Conservation (phyloP, 169 alveolate genomes). For the Perkinsus chesapeaki region DNA sequence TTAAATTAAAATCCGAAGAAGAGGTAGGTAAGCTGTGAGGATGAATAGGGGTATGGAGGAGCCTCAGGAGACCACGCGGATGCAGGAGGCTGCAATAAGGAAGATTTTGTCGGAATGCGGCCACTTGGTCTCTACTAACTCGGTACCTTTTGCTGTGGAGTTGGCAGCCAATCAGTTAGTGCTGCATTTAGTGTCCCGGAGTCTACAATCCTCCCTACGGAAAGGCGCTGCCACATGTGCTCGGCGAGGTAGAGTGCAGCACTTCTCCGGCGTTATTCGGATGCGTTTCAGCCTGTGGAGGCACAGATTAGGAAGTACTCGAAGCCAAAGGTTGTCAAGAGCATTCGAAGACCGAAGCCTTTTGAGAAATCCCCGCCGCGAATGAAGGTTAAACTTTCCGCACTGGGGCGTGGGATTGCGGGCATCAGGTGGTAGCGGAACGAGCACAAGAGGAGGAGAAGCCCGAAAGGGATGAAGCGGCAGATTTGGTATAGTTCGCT, state of each 20-base stretch:
- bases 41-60: background rate
- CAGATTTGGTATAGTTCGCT: background rate
- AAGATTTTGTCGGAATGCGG: background rate
- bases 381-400: no score
- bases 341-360: background rate
- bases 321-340: background rate
- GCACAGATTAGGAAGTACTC: background rate
- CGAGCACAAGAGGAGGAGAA: background rate
- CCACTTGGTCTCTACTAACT: background rate
- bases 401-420: no score
- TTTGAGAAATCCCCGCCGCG: background rate
- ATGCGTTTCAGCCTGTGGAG: background rate
- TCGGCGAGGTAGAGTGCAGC: background rate
- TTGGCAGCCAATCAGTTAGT: background rate
- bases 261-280: background rate
- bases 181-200: background rate
- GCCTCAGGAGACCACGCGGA: background rate
- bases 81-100: background rate
- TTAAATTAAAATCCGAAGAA: background rate
- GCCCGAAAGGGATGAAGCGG: background rate
- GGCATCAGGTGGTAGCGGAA: background rate
- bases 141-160: background rate
- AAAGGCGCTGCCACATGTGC: background rate
- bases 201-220: background rate
- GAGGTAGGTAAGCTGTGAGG: background rate